phyloP scores from a whole-genome alignment of 768 basidiomycete genomes.

The Pulveroboletus sp. region DNA sequence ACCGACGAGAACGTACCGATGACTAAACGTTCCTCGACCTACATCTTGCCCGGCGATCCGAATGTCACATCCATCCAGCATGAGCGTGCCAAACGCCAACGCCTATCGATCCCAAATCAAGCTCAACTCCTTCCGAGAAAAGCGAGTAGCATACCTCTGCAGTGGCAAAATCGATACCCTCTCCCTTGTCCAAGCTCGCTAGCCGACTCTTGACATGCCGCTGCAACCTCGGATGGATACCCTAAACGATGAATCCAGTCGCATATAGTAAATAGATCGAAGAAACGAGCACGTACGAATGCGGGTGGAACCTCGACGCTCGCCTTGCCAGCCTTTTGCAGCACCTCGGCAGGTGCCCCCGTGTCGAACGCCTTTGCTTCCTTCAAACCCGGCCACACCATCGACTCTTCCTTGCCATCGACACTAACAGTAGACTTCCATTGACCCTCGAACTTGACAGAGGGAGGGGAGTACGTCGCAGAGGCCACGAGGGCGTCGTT shows the following conservation, averaged over 20 bases:
- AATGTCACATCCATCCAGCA: conserved; percentile 79
- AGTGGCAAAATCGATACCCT: conserved; percentile 85
- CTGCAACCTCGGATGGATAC: conserved; percentile 74
- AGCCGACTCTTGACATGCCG: conserved; percentile 78
- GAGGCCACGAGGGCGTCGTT: conserved; percentile 56
- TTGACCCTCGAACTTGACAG: conserved; percentile 59
- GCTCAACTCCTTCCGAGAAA: background rate
- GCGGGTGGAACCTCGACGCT: conserved; percentile 58
- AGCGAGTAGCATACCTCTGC: conserved; percentile 59
- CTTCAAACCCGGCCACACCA: conserved; percentile 57
- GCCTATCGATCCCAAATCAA: conserved; percentile 46
- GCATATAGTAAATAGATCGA: background rate
- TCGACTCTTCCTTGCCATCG: conserved; percentile 14
- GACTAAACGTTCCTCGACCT: conserved; percentile 87
- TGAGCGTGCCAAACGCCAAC: conserved; percentile 82
- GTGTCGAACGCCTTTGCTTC: conserved; percentile 64
- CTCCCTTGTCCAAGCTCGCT: conserved; percentile 62
- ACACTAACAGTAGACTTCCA: conserved; percentile 49
- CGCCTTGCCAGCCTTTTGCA: conserved; percentile 60
- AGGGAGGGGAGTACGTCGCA: conserved; percentile 45
- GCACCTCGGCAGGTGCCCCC: conserved; percentile 52
- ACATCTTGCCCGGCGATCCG: conserved; percentile 94
- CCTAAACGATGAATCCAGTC: conserved; percentile 39
- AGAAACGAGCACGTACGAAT: conserved; percentile 56
- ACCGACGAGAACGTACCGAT: conserved; percentile 42